Evolutionary conservation across 345 rosid genomes (phyloP).

Genomic region (Sonneratia caseolaris): DNA sequence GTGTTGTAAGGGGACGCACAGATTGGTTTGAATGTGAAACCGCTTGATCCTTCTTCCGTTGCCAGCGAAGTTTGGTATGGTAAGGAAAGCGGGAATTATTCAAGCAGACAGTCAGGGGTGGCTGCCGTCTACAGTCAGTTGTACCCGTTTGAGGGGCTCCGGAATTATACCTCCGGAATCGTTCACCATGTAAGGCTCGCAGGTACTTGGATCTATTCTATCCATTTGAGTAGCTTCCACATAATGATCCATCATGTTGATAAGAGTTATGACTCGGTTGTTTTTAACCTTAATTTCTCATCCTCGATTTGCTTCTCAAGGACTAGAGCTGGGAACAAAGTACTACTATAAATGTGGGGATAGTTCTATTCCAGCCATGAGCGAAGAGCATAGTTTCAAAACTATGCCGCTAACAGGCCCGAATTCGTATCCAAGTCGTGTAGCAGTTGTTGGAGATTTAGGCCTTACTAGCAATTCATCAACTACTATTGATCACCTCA

Average conservation of each 20-base stretch:
- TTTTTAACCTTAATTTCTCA: background rate
- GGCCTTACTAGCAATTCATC: constrained; percentile 82
- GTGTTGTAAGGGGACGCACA: constrained; percentile 51
- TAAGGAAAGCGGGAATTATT: constrained; percentile 37
- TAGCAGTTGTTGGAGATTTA: constrained; percentile 69
- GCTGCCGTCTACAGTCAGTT: constrained; percentile 65
- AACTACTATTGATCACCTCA: constrained; percentile 59
- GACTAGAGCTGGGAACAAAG: constrained; percentile 48
- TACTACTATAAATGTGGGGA: constrained; percentile 73
- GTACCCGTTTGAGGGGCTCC: constrained; percentile 69
- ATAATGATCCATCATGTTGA: background rate
- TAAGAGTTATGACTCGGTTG: background rate
- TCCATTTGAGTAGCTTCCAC: background rate
- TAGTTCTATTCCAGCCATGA: constrained; percentile 66
- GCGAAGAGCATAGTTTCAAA: constrained; percentile 44
- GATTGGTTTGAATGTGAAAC: constrained; percentile 47
- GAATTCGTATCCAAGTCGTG: constrained; percentile 46
- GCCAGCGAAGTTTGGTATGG: constrained; percentile 72
- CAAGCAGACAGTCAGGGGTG: constrained; percentile 26
- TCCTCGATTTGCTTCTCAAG: constrained; percentile 19
- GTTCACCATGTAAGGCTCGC: constrained; percentile 71
- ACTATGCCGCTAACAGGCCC: constrained; percentile 43
- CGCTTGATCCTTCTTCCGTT: constrained; percentile 45
- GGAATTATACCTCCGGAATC: constrained; percentile 75
- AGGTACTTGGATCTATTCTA: constrained; percentile 23